Percentiles rank a stretch among this genome's conserved stretches.
phyloP scores from a whole-genome alignment of 257 asterid genomes.

The Nicotiana benthamiana region DNA sequence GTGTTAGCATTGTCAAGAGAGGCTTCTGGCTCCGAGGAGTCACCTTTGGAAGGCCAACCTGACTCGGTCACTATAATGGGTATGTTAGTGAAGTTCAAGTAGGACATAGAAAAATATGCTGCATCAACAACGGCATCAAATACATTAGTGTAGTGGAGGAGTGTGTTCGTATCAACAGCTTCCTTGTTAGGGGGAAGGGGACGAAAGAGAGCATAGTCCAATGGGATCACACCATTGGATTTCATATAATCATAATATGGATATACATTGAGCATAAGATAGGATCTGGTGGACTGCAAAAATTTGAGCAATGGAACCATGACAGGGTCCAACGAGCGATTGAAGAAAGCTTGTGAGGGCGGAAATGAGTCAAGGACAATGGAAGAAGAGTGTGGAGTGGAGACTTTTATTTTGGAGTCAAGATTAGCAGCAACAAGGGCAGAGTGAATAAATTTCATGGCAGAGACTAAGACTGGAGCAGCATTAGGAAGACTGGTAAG shows the following conservation, averaged over 20 bases:
- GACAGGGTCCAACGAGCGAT: conserved; percentile 67
- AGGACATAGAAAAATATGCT: conserved; percentile 77
- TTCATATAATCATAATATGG: conserved; percentile 73
- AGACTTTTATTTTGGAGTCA: conserved; percentile 61
- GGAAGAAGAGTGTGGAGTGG: conserved; percentile 72
- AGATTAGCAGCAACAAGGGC: conserved; percentile 83
- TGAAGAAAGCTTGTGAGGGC: conserved; percentile 91
- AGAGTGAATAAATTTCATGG: conserved; percentile 66
- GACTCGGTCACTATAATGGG: conserved; percentile 71
- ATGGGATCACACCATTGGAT: conserved; percentile 59
- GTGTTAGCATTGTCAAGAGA: conserved; percentile 73
- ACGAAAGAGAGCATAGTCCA: conserved; percentile 80
- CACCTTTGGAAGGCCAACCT: conserved; percentile 97
- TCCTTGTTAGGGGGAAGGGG: conserved; percentile 85
- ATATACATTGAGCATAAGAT: conserved; percentile 72
- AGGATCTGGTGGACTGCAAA: conserved; percentile 58
- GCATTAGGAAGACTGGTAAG: conserved; percentile 70
- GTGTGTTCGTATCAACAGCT: conserved; percentile 81
- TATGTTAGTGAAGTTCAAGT: conserved; percentile 65
- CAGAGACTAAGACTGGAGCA: conserved; percentile 65
- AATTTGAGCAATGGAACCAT: conserved; percentile 73
- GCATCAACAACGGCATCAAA: conserved; percentile 91
- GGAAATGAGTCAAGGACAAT: conserved; percentile 88
- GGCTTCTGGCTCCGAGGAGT: conserved; percentile 62
- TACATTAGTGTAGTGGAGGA: conserved; percentile 86